Conservation (phyloP, 306 rosid species). For the Geum urbanum region DNA sequence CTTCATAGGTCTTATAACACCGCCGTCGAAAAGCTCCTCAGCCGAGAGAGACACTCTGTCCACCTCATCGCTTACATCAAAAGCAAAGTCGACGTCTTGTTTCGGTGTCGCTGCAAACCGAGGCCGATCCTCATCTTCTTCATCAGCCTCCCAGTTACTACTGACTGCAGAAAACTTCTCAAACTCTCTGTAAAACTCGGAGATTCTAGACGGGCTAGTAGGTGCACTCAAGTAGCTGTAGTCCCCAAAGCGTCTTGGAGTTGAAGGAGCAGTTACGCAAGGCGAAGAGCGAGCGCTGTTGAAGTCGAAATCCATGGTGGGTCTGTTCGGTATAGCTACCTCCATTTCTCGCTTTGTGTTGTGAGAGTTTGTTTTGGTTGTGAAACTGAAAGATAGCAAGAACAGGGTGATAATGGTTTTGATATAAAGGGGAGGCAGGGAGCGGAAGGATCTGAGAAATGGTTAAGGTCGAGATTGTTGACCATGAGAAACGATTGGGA, state of each 20-base stretch:
- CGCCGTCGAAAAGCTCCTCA: conserved; percentile 73
- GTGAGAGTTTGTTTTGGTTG: conserved; percentile 3
- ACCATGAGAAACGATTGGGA: conserved; percentile 1
- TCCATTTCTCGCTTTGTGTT: conserved; percentile 34
- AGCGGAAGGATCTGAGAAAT: conserved; percentile 15
- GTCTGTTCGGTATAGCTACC: conserved; percentile 41
- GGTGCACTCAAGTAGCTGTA: conserved; percentile 64
- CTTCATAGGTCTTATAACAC: conserved; percentile 52
- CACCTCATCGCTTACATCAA: conserved; percentile 39
- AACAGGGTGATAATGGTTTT: background rate
- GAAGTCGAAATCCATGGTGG: conserved; percentile 48
- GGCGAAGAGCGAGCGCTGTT: conserved; percentile 37
- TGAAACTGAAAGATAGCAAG: background rate
- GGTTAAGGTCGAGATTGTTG: conserved; percentile 25
- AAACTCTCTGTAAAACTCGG: conserved; percentile 40
- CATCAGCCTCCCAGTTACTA: conserved; percentile 8
- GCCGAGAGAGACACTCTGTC: conserved; percentile 58
- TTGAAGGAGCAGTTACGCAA: conserved; percentile 48
- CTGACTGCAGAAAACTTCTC: conserved; percentile 26
- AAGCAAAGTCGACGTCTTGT: conserved; percentile 45
- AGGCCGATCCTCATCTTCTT: background rate
- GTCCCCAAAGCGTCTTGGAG: conserved; percentile 54
- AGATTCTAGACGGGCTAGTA: conserved; percentile 55
- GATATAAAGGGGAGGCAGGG: background rate
- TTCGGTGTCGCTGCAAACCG: background rate